These are phyloP conservation scores for Colletotrichum navitas DNA, from an alignment of 2,329 filamentous ascomycete species.

Conservation along the genomic window DNA sequence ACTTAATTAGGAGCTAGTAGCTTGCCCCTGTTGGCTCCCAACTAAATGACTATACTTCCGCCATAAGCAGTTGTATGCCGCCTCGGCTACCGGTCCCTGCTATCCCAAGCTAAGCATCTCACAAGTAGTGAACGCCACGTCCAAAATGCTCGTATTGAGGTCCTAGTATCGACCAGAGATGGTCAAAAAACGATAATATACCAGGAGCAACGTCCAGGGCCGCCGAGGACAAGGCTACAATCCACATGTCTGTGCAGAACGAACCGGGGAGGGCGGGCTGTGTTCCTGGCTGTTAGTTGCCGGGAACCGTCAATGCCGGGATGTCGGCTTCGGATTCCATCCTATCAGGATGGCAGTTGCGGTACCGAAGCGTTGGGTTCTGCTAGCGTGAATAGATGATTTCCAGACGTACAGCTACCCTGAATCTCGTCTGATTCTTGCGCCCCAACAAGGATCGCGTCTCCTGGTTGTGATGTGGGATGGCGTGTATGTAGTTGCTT, in stretches of 20 bases:
- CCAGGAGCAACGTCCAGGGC: background rate
- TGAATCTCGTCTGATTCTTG: background rate
- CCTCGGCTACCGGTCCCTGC: no score
- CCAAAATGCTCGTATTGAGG: background rate
- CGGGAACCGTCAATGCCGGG: no score
- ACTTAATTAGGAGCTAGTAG: no score
- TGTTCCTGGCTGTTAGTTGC: background rate
- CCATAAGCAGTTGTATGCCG: no score
- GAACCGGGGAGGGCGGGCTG: background rate
- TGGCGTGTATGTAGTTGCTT: no score
- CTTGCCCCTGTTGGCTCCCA: no score
- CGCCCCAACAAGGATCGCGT: background rate
- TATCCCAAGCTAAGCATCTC: no score
- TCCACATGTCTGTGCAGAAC: background rate
- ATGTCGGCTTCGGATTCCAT: background rate
- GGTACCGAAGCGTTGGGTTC: background rate
- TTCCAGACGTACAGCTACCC: no score
- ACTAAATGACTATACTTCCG: no score
- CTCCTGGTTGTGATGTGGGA: background rate
- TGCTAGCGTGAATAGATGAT: background rate
- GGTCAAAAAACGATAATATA: background rate
- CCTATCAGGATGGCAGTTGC: background rate
- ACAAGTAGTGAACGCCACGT: no score
- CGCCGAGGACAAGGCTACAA: background rate
- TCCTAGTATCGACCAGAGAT: background rate